A percentile compares a stretch with the other conserved stretches of the same genome.
These are phyloP conservation scores for Yamagishiella unicocca DNA, from an alignment of 139 green algal genomes.

Conservation along the genomic window DNA sequence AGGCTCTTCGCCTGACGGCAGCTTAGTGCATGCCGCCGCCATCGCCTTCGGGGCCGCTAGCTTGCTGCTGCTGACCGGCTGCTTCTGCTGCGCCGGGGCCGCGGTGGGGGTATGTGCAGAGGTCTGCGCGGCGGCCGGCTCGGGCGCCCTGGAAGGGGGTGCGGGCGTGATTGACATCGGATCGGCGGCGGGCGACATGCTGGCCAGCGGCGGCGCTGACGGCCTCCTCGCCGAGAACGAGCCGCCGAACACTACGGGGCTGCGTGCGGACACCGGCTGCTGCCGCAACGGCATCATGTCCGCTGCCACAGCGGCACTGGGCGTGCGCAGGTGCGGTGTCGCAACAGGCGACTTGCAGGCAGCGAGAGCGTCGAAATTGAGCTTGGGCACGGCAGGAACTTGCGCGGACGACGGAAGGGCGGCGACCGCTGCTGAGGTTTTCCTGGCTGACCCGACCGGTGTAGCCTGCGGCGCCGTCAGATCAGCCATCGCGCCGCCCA, in stretches of 20 bases:
- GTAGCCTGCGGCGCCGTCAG: background rate
- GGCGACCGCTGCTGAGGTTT: background rate
- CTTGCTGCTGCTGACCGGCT: background rate
- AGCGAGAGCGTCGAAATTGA: background rate
- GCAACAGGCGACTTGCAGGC: background rate
- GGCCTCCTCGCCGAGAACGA: background rate
- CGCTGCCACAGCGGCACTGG: background rate
- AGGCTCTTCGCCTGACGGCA: too few species aligned
- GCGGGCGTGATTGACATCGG: too few species aligned
- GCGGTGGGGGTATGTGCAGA: background rate
- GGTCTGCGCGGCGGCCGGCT: background rate
- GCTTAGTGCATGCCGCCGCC: too few species aligned
- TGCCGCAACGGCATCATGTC: constrained; percentile 26
- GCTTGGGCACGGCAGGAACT: background rate
- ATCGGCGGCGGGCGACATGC: background rate
- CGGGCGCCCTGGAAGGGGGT: too few species aligned
- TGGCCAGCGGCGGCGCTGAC: background rate
- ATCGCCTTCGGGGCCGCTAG: too few species aligned
- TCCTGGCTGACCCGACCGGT: background rate
- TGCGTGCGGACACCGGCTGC: constrained; percentile 15
- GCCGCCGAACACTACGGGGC: background rate
- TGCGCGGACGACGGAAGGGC: background rate
- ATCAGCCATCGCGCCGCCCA: background rate
- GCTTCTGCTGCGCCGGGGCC: background rate
- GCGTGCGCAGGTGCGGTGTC: background rate